Base-by-base conservation (phyloP, 805 yeast genomes). In the Suhomyces emberorum region DNA sequence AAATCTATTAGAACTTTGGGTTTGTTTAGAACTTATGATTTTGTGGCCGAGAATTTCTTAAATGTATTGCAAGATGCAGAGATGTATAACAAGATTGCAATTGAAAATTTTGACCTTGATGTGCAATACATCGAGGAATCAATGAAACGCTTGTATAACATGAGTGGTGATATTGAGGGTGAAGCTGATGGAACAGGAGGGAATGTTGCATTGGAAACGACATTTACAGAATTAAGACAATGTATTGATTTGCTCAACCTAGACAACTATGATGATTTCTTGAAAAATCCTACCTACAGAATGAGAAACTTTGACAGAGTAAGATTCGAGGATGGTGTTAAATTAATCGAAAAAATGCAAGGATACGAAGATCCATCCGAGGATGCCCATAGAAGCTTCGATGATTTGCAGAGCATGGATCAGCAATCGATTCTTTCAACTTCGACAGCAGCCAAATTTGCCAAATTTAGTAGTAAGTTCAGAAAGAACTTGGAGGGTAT, bases 21-120 rank as follows among this genome's bases (percentile, higher is more conserved):
- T n/a, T 74, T 89, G 42, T 80, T 88, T 46, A 76, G 95, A 53
- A 88, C 91, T 18, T 87, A 86, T 55, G 98, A 89, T 63, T 80
- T 84, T 45, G 74, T 93, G 41, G 80, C 95, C 0, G 76, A 81
- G 27, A 77, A 81, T 43, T 77, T 91, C 55, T 66, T 84, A 43
- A 70, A 72, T 29, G 67, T 80, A 7, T 65, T 89, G 41, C 65
- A 78, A 30, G 72, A 73, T 14, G 75, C 79, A 1, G 73, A 71
- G 1, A 56, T 67, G 2, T 79, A 77, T 46, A 79, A 88, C 15
- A 66, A 69, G 15, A 81, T 64, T 39, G 83, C 91, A 0, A 65
- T 81, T 4, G 62, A 63, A 31, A 89, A 88, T 57, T 89, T 91
- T 56, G 86, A 85, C 48, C 54, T 76, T 19, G 98, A 91, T 57